Evolutionary conservation across 495 filamentous ascomycete genomes (phyloP), one percentile per base, ranked within the genome.

Genomic region (Hypoxylon fuscum): DNA sequence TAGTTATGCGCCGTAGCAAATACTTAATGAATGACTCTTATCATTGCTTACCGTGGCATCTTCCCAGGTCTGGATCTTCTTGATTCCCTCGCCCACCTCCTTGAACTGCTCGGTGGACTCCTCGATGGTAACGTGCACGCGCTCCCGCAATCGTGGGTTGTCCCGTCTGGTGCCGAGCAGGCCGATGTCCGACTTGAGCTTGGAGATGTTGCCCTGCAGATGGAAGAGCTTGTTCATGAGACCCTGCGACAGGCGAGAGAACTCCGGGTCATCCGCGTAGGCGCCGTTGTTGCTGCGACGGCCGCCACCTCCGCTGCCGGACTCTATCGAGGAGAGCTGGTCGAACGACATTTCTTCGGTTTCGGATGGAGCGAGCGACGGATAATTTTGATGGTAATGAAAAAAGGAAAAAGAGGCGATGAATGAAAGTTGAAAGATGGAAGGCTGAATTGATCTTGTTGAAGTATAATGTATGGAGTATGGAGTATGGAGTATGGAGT

Each of bases 261-360:
- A 99, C 64, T 95, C 93, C 40, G 96, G 96, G 71, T 97, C 93
- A 77, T 99, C 95, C 60, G 88, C 80, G 74, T 96, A 96, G 64
- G 92, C 87, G 62, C 75, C 70, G 56, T 73, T 68, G 58, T 74
- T 74, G 1, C 71, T 72, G 53, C 73, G 73, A 35, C 73, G 76
- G 17, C 70, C 75, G 25, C 69, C 75, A 21, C 69, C 73, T 53
- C 72, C 71, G 38, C 57, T 52, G 60, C 79, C 79, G 54, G 93
- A 84, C 79, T 98, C 94, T 55, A 97, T 81, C 49, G 86, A 87
- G 63, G 87, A 87, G 64, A 94, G 82, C 55, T 90, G 90, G 74
- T 96, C 88, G 77, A 96, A 98, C 35, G 94, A 96, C 94, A 98
- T 3, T 41, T 46, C 25, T 8, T 27, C 8, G 12, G 57, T 48